phyloP scores from a whole-genome alignment of 108 stramenopile species.

The Fistulifera pelliculosa region DNA sequence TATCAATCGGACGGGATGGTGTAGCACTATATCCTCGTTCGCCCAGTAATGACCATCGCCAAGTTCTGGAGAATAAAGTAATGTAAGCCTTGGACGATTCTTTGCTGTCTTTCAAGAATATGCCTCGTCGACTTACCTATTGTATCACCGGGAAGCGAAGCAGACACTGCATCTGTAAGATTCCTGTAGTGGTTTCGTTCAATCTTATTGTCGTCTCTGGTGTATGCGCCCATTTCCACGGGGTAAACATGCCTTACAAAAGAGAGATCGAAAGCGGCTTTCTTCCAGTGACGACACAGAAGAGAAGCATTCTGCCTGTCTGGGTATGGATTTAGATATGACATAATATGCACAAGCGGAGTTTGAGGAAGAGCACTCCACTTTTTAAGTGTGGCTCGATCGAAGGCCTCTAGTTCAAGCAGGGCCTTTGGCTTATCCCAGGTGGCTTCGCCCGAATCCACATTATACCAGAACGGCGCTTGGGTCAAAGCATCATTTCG shows the following conservation, averaged over 20 bases:
- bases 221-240: conserved; percentile 67
- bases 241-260: conserved; percentile 80
- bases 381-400: conserved; percentile 29
- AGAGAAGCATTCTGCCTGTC: conserved; percentile 44
- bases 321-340: conserved; percentile 53
- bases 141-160: conserved; percentile 69
- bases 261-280: conserved; percentile 51
- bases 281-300: conserved; percentile 60
- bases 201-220: conserved; percentile 38
- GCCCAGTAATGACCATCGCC: conserved; percentile 84
- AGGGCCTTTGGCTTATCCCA: conserved; percentile 70
- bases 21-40: conserved; percentile 46
- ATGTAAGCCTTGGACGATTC: background rate
- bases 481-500: conserved; percentile 45
- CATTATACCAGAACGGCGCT: conserved; percentile 67
- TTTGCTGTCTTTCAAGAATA: background rate
- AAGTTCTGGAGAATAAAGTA: conserved; percentile 32
- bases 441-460: conserved; percentile 77
- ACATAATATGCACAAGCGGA: conserved; percentile 55
- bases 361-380: conserved; percentile 56
- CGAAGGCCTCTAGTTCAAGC: conserved; percentile 51
- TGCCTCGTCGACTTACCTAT: conserved; percentile 36
- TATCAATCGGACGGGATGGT: conserved; percentile 52
- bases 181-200: conserved; percentile 62
- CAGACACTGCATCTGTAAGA: conserved; percentile 53